These are phyloP conservation scores for Monosporascus sp. DNA, from an alignment of 2,329 filamentous ascomycete species.

Conservation along the genomic window DNA sequence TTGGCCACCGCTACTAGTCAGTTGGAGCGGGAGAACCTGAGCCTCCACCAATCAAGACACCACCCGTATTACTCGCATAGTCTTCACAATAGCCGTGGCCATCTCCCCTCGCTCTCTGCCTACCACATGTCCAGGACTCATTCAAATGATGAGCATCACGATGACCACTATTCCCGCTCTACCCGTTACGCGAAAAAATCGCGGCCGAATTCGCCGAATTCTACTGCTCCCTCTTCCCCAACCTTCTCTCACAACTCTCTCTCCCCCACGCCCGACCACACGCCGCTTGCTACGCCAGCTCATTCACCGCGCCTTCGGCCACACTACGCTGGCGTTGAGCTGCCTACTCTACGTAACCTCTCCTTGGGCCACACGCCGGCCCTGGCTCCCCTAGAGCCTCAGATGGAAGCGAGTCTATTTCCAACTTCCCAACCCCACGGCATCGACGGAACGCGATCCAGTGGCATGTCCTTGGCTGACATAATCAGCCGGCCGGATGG, in stretches of 20 bases:
- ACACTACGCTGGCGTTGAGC: constrained; percentile 64
- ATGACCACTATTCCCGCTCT: constrained; percentile 68
- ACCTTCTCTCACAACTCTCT: constrained; percentile 95
- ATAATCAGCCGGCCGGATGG: constrained; percentile 89
- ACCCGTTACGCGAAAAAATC: constrained; percentile 80
- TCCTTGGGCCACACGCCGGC: constrained; percentile 52
- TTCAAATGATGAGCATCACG: constrained; percentile 70
- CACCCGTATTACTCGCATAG: constrained; percentile 50
- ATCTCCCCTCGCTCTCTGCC: constrained; percentile 71
- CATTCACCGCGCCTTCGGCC: constrained; percentile 89
- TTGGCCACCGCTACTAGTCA: constrained; percentile 57
- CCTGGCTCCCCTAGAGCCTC: constrained; percentile 54
- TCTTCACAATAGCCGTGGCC: constrained; percentile 48
- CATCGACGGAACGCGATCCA: constrained; percentile 45
- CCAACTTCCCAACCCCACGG: constrained; percentile 50
- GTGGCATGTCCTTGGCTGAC: constrained; percentile 78
- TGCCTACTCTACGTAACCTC: constrained; percentile 74
- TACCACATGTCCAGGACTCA: constrained; percentile 93
- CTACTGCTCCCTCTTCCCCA: constrained; percentile 90
- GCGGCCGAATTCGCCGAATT: constrained; percentile 88
- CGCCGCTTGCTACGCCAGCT: constrained; percentile 93
- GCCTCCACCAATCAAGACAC: constrained; percentile 42
- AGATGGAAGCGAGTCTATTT: constrained; percentile 40
- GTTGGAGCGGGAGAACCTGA: constrained; percentile 53
- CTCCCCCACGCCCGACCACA: constrained; percentile 94